phyloP scores from a whole-genome alignment of 345 rosid genomes.

The Heritiera littoralis region DNA sequence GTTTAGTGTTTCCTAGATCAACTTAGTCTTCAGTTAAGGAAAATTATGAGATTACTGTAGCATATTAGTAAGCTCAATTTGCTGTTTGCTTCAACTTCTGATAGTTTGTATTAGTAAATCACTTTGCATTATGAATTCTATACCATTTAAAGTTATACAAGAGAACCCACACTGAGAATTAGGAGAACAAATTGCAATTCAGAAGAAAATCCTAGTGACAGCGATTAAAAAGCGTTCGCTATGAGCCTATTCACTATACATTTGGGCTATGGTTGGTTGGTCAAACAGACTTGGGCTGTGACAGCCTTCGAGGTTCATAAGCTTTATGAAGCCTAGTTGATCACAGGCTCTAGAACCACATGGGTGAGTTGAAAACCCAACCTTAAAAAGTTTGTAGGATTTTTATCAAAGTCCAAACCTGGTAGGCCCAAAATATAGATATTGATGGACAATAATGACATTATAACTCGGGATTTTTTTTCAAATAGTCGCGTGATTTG shows the following conservation, averaged over 20 bases:
- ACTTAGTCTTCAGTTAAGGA: not conserved
- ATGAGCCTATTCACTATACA: no score
- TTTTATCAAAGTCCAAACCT: not conserved
- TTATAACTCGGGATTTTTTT: not conserved
- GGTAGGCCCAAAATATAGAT: not conserved
- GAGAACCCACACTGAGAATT: not conserved
- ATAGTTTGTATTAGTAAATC: not conserved
- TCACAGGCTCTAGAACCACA: not conserved
- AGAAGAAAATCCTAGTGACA: no score
- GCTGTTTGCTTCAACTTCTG: not conserved
- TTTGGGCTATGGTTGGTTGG: not conserved
- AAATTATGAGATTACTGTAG: constrained; percentile 3
- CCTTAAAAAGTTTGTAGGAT: no score
- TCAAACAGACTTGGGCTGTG: not conserved
- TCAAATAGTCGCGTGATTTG: no score
- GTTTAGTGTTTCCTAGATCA: not conserved
- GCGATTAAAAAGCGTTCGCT: no score
- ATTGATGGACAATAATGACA: not conserved
- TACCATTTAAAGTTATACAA: not conserved
- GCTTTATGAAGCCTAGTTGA: not conserved
- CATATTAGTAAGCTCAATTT: constrained; percentile 6
- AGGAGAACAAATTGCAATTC: no score
- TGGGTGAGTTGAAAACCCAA: not conserved
- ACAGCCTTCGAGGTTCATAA: not conserved
- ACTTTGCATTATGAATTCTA: not conserved